Base-by-base conservation (phyloP, 148 eudicot species). In the Drosera capensis region DNA sequence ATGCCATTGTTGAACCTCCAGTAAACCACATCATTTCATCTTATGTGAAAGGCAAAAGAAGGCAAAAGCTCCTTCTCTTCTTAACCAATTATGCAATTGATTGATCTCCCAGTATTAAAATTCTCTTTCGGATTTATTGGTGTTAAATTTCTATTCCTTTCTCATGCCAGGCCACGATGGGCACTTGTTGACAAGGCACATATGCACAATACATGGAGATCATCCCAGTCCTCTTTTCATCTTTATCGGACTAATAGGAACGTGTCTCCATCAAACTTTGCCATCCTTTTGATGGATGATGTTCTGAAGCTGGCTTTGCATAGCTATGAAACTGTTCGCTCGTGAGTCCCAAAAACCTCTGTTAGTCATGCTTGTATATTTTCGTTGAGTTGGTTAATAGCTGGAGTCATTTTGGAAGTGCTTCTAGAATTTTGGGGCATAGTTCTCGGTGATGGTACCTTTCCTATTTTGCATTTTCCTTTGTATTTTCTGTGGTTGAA, bases 171-270 rank as follows among this genome's bases (percentile, higher is more conserved):
- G 78, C 99, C 99, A 40, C 41, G 78, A 47, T 90, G 99, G 99
- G 88, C 93, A 37, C 82, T 75, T 54, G 70, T 76, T 63, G 99
- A 90, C 73, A 90, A 80, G 73, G 71, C 93, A 45, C 76, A 80
- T 61, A 78, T 90, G 99, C 99, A 84, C 60, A 67, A 54, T 60
- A 90, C 93, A 5, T 84, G 95, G 99, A 75, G 99, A 68, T 64
- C 93, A 42, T 90, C 99, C 48, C 99, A 90, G 37, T 71, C 95
- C 66, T 69, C 93, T 44, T 90, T 73, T 66, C 95, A 90, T 74
- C 70, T 81, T 56, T 84, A 65, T 49, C 83, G 95, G 42, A 71
- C 82, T 14, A 75, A 70, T 53, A 70, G 62, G 29, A 68, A 71
- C 55, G 60, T 76, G 29, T 58, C 56, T 69, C 93, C 99, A 19